Evolutionary conservation across 768 basidiomycete species (phyloP).

Genomic region (Russula dissimulans): DNA sequence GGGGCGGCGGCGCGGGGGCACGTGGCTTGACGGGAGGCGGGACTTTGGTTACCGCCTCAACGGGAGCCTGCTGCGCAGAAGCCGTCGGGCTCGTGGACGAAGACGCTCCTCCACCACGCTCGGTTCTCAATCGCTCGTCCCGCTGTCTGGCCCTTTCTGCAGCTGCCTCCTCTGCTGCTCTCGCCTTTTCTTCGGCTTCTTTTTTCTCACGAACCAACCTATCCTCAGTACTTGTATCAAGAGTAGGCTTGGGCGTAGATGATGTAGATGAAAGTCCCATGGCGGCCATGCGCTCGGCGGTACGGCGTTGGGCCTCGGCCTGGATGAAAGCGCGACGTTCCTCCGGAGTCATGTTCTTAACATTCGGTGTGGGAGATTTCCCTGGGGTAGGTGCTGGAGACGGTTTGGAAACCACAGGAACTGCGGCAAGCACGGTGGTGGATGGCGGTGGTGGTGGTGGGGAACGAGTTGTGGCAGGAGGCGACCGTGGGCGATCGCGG

Average conservation of each 20-base stretch:
- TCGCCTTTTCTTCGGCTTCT: slow-evolving; percentile 83
- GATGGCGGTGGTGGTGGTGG: slow-evolving; percentile 45
- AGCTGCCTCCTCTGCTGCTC: slow-evolving; percentile 68
- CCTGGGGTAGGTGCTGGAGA: slow-evolving; percentile 44
- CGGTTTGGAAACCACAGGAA: slow-evolving; percentile 32
- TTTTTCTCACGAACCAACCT: slow-evolving; percentile 77
- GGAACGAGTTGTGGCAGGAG: slow-evolving; percentile 33
- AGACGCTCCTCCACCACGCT: slow-evolving; percentile 47
- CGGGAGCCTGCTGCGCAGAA: slow-evolving; percentile 21
- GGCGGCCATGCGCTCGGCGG: slow-evolving; percentile 77
- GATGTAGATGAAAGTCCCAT: slow-evolving; percentile 56
- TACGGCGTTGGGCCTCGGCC: slow-evolving; percentile 70
- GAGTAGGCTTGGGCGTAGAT: slow-evolving; percentile 35
- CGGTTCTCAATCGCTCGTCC: slow-evolving; percentile 63
- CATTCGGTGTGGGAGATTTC: slow-evolving; percentile 49
- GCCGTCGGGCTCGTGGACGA: slow-evolving; percentile 30
- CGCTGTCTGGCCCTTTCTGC: slow-evolving; percentile 70
- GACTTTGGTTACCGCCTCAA: slow-evolving; percentile 33
- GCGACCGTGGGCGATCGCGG: slow-evolving; percentile 26
- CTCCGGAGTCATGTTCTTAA: slow-evolving; percentile 75
- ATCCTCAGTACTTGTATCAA: slow-evolving; percentile 80
- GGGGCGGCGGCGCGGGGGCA: slow-evolving; percentile 33
- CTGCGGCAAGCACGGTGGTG: slow-evolving; percentile 26
- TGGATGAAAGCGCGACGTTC: slow-evolving; percentile 72
- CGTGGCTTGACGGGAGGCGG: slow-evolving; percentile 24